Evolutionary conservation across 208 protist genomes (phyloP).

Genomic region (Tritrichomonas musculus): DNA sequence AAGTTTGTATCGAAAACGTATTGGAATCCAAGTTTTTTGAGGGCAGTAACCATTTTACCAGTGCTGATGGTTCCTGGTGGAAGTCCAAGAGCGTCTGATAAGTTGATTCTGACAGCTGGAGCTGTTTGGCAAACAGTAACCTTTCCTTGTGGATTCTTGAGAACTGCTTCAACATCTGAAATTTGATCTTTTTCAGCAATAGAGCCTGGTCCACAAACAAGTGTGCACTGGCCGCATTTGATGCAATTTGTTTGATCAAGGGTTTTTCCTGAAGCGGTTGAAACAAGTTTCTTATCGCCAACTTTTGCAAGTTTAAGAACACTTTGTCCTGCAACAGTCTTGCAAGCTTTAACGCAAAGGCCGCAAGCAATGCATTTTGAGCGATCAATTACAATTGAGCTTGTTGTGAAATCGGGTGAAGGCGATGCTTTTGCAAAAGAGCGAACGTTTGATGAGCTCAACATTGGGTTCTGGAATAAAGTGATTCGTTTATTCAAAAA

Average conservation of each 20-base stretch:
- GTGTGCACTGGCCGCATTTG: slow-evolving; percentile 57
- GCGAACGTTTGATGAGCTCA: neutral
- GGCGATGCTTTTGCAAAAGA: neutral
- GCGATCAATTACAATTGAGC: slow-evolving; percentile 33
- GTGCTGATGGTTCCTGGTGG: slow-evolving; percentile 41
- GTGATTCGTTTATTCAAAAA: neutral
- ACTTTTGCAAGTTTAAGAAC: neutral
- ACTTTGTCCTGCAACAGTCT: neutral
- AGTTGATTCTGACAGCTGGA: slow-evolving; percentile 44
- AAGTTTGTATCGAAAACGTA: slow-evolving; percentile 55
- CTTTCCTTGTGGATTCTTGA: slow-evolving; percentile 10
- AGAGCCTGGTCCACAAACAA: slow-evolving; percentile 49
- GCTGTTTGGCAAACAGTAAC: slow-evolving; percentile 44
- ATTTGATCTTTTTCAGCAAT: slow-evolving; percentile 45
- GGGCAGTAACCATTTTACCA: slow-evolving; percentile 41
- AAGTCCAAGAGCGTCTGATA: slow-evolving; percentile 48
- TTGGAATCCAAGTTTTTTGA: slow-evolving; percentile 49
- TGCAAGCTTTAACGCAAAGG: slow-evolving; percentile 48
- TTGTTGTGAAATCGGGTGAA: neutral
- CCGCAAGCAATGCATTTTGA: slow-evolving; percentile 50
- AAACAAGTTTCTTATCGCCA: neutral
- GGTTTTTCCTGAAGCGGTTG: neutral
- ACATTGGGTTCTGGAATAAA: neutral
- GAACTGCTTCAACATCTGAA: slow-evolving; percentile 22
- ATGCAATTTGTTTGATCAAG: slow-evolving; percentile 50